Base-by-base conservation (phyloP, 2,329 filamentous ascomycete genomes). In the Aspergillus uvarum region DNA sequence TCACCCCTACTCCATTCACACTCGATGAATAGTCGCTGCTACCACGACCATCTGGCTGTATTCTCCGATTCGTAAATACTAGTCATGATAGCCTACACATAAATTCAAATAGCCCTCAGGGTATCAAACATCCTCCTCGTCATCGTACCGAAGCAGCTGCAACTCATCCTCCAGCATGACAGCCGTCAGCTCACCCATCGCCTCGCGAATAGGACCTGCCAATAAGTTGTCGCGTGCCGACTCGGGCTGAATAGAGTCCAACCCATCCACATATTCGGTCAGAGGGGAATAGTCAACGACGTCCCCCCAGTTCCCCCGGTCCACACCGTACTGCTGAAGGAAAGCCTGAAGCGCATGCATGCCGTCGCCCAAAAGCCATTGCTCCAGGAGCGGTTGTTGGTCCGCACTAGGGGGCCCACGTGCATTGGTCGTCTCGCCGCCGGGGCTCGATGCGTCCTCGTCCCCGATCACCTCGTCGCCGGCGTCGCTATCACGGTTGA, bases 291-390 rank as follows among this genome's bases (percentile, higher is more conserved):
- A 70, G 52, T 77, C 74, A 14, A 72, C 60, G 5, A 74, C 71
- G 1, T 73, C 72, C 7, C 70, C 71, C 77, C 77, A 79, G 49
- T 79, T 79, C 2, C 76, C 77, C 5, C 74, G 72, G 56, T 79
- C 77, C 31, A 79, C 70, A 5, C 77, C 77, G 50, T 78, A 70
- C 48, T 76, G 70, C 22, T 66, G 64, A 16, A 79, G 61, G 54
- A 77, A 79, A 12, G 67, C 70, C 21, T 70, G 68, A n/a, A 79
- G 62, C 7, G 67, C 65, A 19, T 71, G 68, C 50, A 78, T 58
- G 2, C 75, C 76, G 47, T 72, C 67, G 14, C 66, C 68, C 7
- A 73, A 54, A 11, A 76, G 67, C 73, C 72, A 77, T 42, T 71
- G 67, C 57, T 74, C 67, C 26, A 76, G 65, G 7, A 66, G 63